phyloP scores from a whole-genome alignment of 495 filamentous ascomycete species.

The Penicillium daleae region DNA sequence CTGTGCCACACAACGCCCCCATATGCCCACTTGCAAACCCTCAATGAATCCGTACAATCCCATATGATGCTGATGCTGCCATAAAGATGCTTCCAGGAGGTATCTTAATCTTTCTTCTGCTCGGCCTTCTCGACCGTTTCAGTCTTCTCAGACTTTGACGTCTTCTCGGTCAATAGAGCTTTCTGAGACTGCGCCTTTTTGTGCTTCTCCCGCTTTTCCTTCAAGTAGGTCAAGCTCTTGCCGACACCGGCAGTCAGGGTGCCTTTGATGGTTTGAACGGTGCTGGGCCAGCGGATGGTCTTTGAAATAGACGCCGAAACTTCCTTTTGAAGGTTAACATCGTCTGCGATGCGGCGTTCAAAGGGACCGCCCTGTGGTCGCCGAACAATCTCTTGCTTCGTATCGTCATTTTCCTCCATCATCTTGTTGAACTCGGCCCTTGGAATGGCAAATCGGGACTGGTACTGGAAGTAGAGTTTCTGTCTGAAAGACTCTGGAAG shows the following conservation, averaged over 20 bases:
- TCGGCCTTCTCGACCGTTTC: constrained; percentile 11
- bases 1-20: constrained; percentile 28
- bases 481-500: constrained; percentile 85
- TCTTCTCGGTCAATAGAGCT: constrained; percentile 7
- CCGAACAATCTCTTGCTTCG: constrained; percentile 68
- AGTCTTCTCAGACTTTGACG: background rate
- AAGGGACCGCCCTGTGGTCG: constrained; percentile 80
- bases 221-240: constrained; percentile 72
- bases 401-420: constrained; percentile 68
- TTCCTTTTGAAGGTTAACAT: constrained; percentile 64
- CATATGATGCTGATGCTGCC: background rate
- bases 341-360: constrained; percentile 79
- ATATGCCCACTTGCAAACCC: constrained; percentile 25
- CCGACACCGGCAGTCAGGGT: constrained; percentile 72
- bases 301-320: constrained; percentile 75
- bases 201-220: constrained; percentile 80
- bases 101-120: constrained; percentile 25
- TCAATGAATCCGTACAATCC: constrained; percentile 1
- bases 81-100: background rate
- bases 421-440: constrained; percentile 82
- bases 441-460: constrained; percentile 85
- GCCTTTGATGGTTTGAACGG: constrained; percentile 81
- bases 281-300: constrained; percentile 90
- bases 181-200: constrained; percentile 36
- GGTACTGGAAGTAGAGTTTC: constrained; percentile 91